Percentiles rank a stretch among this genome's conserved stretches.
These are phyloP conservation scores for Craterostigma plantagineum DNA, from an alignment of 257 asterid species.

Conservation along the genomic window DNA sequence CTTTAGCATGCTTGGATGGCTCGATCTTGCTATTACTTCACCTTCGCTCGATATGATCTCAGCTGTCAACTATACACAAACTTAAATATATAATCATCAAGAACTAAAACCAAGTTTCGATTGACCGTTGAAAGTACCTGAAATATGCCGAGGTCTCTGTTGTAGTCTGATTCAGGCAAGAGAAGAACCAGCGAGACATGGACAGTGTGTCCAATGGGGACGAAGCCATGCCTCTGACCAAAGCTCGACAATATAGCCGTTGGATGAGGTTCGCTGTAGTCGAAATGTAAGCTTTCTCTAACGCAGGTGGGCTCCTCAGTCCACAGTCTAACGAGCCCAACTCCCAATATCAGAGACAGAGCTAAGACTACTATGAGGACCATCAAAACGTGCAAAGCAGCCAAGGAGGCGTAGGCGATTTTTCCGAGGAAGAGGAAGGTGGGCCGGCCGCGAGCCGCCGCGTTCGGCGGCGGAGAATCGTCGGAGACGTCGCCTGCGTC, in stretches of 20 bases:
- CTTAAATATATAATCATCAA: no score
- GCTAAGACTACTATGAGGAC: constrained; percentile 19
- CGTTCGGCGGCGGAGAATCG: no score
- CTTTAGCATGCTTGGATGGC: constrained; percentile 54
- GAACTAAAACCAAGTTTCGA: no score
- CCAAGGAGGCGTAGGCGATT: constrained; percentile 37
- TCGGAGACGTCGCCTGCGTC: no score
- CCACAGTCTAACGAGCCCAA: constrained; percentile 42
- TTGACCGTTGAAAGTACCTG: constrained; percentile 29
- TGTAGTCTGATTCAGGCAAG: constrained; percentile 83
- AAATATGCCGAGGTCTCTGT: constrained; percentile 62
- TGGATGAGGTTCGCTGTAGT: constrained; percentile 42
- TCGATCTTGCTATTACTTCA: constrained; percentile 23
- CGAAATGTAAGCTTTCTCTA: constrained; percentile 38
- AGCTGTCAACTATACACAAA: constrained; percentile 29
- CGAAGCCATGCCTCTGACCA: constrained; percentile 8
- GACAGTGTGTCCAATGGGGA: constrained; percentile 49
- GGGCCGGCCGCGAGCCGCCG: neutral
- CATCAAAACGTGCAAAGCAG: constrained; percentile 42
- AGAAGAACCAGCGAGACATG: constrained; percentile 43
- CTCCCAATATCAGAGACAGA: constrained; percentile 35
- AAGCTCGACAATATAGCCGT: constrained; percentile 24
- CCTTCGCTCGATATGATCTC: constrained; percentile 38
- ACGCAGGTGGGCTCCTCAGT: constrained; percentile 49
- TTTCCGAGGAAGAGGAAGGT: constrained; percentile 20